phyloP scores from a whole-genome alignment of 257 asterid genomes.

The Hygrophila difformis region DNA sequence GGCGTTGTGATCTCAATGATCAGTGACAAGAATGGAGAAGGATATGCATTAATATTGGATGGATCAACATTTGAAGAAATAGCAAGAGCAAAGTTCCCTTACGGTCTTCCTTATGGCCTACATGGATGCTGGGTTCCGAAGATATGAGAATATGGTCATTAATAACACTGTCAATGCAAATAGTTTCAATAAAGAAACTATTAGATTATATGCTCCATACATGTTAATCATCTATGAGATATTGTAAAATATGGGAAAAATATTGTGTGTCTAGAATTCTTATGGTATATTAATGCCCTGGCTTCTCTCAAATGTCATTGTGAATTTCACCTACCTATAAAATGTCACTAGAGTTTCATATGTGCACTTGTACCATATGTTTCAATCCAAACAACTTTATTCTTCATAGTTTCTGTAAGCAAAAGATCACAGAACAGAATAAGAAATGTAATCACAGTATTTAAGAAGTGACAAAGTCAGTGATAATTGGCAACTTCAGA shows the following conservation, averaged over 20 bases:
- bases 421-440: no score
- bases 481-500: no score
- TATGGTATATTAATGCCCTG: neutral
- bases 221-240: constrained; percentile 7
- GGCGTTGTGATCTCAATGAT: constrained; percentile 84
- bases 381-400: neutral
- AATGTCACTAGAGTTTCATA: no score
- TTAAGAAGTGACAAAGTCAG: no score
- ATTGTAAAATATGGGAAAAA: neutral
- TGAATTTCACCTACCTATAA: neutral
- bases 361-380: neutral
- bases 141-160: constrained; percentile 9
- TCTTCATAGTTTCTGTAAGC: no score
- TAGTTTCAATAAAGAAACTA: neutral
- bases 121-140: constrained; percentile 98
- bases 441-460: no score
- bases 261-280: neutral
- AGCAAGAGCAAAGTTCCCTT: constrained; percentile 88
- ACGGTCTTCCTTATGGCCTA: constrained; percentile 93
- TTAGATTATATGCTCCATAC: constrained; percentile 5
- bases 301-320: neutral
- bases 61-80: constrained; percentile 86
- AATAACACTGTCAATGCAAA: neutral
- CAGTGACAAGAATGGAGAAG: constrained; percentile 78
- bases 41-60: constrained; percentile 73